Percentiles rank a stretch among this genome's conserved stretches.
These are phyloP conservation scores for Westerdykella sp. DNA, from an alignment of 2,329 filamentous ascomycete species.

Conservation along the genomic window DNA sequence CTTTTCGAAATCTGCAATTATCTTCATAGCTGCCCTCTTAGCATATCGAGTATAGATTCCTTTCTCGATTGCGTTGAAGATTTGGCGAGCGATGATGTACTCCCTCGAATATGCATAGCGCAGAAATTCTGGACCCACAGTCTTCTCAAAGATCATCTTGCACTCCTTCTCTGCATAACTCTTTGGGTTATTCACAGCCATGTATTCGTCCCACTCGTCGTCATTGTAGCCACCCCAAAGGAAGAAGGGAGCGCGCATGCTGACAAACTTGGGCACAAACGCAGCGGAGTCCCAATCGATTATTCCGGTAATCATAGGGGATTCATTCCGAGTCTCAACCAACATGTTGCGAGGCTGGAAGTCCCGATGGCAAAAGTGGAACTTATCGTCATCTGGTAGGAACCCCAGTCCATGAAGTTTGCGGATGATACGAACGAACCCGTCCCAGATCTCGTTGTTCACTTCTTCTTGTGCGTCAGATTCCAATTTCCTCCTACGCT, in stretches of 20 bases:
- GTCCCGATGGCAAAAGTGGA: slow-evolving; percentile 8
- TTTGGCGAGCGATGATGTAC: slow-evolving; percentile 1
- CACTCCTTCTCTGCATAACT: not conserved
- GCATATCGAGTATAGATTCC: too few relatives aligned
- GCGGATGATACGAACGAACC: slow-evolving; percentile 4
- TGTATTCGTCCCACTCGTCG: slow-evolving; percentile 1
- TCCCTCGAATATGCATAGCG: slow-evolving; percentile 1
- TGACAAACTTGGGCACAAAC: slow-evolving; percentile 15
- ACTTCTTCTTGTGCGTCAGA: not conserved
- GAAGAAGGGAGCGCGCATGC: slow-evolving; percentile 11
- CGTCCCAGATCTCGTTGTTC: not conserved
- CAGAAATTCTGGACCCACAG: slow-evolving; percentile 1
- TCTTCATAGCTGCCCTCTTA: too few relatives aligned
- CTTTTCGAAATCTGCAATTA: too few relatives aligned
- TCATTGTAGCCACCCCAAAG: slow-evolving; percentile 12
- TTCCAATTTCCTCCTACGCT: not conserved
- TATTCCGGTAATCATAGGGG: slow-evolving; percentile 14
- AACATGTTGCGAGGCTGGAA: slow-evolving; percentile 18
- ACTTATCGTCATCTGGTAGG: slow-evolving; percentile 6
- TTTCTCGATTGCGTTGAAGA: not conserved
- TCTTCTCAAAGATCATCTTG: slow-evolving; percentile 1
- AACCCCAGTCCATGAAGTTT: slow-evolving; percentile 7
- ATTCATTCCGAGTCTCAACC: slow-evolving; percentile 6
- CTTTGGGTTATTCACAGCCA: not conserved
- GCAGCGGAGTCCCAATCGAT: slow-evolving; percentile 17